A percentile compares a stretch with the other conserved stretches of the same genome.
phyloP scores from a whole-genome alignment of 805 yeast species.

The Wickerhamiella shivajii region DNA sequence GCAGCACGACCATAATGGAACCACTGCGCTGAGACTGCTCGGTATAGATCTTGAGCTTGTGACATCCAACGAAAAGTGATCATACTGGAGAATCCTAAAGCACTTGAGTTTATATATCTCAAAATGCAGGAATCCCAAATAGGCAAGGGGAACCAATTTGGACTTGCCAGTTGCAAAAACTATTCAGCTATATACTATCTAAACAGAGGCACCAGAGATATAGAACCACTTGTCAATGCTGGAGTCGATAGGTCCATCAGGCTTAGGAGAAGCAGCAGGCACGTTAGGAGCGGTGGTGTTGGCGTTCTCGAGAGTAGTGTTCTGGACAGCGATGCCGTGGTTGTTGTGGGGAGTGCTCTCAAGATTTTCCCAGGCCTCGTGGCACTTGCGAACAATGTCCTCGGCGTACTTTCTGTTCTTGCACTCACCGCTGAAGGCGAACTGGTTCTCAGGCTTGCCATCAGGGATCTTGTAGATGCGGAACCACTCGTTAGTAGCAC shows the following conservation, averaged over 20 bases:
- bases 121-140: no score
- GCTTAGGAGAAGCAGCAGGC: slow-evolving; percentile 56
- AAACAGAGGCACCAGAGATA: slow-evolving; percentile 40
- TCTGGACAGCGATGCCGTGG: slow-evolving; percentile 60
- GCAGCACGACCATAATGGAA: no score
- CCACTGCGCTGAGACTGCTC: no score
- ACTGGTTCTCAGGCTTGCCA: slow-evolving; percentile 92
- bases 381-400: slow-evolving; percentile 68
- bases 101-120: no score
- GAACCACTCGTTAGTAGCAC: slow-evolving; percentile 96
- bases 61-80: no score
- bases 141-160: no score
- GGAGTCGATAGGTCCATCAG: slow-evolving; percentile 92
- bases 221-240: slow-evolving; percentile 98
- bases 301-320: slow-evolving; percentile 48
- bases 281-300: slow-evolving; percentile 22
- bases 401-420: slow-evolving; percentile 76
- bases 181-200: no score
- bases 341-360: slow-evolving; percentile 48
- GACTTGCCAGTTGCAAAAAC: no score
- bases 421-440: slow-evolving; percentile 93
- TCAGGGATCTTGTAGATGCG: slow-evolving; percentile 95
- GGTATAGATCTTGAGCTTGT: no score
- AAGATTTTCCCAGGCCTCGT: slow-evolving; percentile 70
- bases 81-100: no score